These are phyloP conservation scores for Chytriomyces confervae DNA, from an alignment of 192 early-diverging fungal genomes.

Conservation along the genomic window DNA sequence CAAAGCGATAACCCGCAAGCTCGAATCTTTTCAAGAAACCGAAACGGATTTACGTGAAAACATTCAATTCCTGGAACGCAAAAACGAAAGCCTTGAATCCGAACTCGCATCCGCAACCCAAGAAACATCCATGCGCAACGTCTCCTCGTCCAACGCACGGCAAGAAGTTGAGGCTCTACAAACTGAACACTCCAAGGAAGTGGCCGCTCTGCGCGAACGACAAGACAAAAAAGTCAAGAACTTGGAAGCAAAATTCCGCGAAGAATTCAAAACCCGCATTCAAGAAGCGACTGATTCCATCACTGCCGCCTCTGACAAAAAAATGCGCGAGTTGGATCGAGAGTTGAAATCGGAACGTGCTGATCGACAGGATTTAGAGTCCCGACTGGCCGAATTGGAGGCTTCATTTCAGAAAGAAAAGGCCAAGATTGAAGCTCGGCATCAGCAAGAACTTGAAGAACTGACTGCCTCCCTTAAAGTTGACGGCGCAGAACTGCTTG, in stretches of 20 bases:
- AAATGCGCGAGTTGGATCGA: conserved; percentile 19
- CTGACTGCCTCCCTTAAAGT: neutral
- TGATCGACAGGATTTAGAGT: neutral
- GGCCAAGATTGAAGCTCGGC: conserved; percentile 3
- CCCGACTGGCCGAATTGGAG: neutral
- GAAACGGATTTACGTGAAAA: conserved; percentile 26
- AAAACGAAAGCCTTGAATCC: conserved; percentile 4
- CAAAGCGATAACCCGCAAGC: neutral
- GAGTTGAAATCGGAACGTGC: conserved; percentile 17
- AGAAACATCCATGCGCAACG: neutral
- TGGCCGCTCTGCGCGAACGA: conserved; percentile 21
- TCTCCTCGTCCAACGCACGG: neutral
- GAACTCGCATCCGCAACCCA: neutral
- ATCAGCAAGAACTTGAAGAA: conserved; percentile 32
- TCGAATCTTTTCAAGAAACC: neutral
- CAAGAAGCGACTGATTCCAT: neutral
- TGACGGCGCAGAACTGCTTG: conserved; percentile 18
- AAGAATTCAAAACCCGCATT: conserved; percentile 16
- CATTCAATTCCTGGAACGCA: conserved; percentile 14
- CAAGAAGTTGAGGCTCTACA: conserved; percentile 29
- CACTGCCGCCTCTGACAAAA: conserved; percentile 3
- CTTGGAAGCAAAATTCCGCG: conserved; percentile 16
- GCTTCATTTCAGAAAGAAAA: neutral
- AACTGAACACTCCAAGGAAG: conserved; percentile 19
- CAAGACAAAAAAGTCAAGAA: conserved; percentile 27